These are phyloP conservation scores for Beauveria caledonica DNA, from an alignment of 2,329 filamentous ascomycete species.

Conservation along the genomic window DNA sequence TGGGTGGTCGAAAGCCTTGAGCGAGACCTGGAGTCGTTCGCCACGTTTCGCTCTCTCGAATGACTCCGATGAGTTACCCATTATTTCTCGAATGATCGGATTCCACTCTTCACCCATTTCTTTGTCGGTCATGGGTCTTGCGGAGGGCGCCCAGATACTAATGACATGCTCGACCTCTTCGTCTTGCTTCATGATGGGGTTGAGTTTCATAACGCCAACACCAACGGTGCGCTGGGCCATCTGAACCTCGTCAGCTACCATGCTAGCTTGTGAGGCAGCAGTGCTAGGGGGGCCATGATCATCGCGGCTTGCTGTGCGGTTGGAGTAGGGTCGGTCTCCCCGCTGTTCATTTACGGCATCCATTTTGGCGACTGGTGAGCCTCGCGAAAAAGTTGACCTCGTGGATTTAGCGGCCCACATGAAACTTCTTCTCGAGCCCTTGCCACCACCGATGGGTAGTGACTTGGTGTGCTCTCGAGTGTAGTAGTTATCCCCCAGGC, in stretches of 20 bases:
- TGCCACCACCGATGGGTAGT: slow-evolving; percentile 40
- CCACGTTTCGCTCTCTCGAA: slow-evolving; percentile 66
- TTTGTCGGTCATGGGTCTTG: slow-evolving; percentile 45
- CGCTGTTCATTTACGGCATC: slow-evolving; percentile 48
- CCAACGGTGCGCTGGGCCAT: slow-evolving; percentile 55
- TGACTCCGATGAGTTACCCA: slow-evolving; percentile 62
- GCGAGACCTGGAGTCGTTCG: slow-evolving; percentile 69
- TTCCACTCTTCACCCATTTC: slow-evolving; percentile 59
- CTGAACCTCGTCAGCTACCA: slow-evolving; percentile 18
- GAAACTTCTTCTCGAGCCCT: slow-evolving; percentile 51
- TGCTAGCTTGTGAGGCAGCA: slow-evolving; percentile 38
- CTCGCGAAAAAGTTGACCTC: slow-evolving; percentile 46
- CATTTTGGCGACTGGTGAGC: slow-evolving; percentile 39
- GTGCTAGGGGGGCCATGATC: slow-evolving; percentile 43
- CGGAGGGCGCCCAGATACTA: slow-evolving; percentile 63
- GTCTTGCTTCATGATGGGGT: slow-evolving; percentile 61
- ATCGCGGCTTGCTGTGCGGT: slow-evolving; percentile 29
- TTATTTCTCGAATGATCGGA: slow-evolving; percentile 62
- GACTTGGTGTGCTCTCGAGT: slow-evolving; percentile 40
- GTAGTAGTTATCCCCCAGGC: slow-evolving; percentile 31
- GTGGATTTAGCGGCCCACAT: slow-evolving; percentile 61
- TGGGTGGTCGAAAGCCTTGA: slow-evolving; percentile 67
- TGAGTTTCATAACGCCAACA: slow-evolving; percentile 69
- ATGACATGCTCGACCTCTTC: slow-evolving; percentile 69
- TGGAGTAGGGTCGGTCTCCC: slow-evolving; percentile 30